Evolutionary conservation across 495 filamentous ascomycete genomes (phyloP).

Genomic region (Halenospora varia): DNA sequence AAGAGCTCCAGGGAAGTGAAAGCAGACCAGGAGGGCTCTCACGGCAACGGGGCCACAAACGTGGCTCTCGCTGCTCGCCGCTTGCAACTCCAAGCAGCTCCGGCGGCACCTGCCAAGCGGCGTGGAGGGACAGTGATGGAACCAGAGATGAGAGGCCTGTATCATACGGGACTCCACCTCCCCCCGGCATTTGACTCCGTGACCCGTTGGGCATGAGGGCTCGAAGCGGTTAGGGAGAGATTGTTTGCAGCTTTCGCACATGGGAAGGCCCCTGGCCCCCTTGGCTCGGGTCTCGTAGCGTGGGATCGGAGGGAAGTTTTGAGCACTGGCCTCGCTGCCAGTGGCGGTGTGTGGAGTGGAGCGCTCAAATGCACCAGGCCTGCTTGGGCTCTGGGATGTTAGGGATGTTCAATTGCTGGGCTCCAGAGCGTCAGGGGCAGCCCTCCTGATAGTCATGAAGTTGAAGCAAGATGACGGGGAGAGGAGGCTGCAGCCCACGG

Average conservation of each 20-base stretch:
- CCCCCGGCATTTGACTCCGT: slow-evolving; percentile 15
- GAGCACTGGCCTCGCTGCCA: not conserved
- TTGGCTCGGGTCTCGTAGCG: not conserved
- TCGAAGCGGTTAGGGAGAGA: not conserved
- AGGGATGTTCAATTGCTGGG: too few relatives aligned
- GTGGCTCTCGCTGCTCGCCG: not conserved
- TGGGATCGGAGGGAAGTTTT: not conserved
- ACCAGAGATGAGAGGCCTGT: too few relatives aligned
- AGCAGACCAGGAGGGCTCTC: not conserved
- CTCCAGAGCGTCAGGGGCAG: not conserved
- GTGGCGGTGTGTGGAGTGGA: slow-evolving; percentile 2
- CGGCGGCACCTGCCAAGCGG: not conserved
- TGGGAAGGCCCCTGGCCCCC: not conserved
- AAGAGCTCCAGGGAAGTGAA: not conserved
- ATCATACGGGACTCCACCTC: too few relatives aligned
- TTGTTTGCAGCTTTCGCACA: not conserved
- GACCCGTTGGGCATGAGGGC: not conserved
- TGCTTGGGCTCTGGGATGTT: not conserved
- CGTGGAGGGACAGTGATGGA: not conserved
- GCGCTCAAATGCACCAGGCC: not conserved
- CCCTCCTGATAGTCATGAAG: not conserved
- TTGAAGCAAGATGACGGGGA: too few relatives aligned
- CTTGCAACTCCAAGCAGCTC: not conserved
- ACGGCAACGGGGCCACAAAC: not conserved
- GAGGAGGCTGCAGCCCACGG: too few relatives aligned